Base-by-base conservation (phyloP, 176 grass and related monocot species). In the Tillandsia leiboldiana region DNA sequence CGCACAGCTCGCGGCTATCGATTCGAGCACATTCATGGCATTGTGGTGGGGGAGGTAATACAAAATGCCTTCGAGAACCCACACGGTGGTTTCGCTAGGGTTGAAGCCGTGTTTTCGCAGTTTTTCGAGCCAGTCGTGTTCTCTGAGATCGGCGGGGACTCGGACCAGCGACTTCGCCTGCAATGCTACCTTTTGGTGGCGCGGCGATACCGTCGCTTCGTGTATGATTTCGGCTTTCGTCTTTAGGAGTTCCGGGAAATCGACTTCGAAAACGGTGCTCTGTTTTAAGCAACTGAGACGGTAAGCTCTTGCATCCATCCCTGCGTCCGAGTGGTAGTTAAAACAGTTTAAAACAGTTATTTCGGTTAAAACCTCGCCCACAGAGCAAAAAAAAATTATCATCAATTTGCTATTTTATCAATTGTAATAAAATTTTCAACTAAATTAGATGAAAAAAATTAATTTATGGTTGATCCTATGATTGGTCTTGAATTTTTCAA, bases 231-330 rank as follows among this genome's bases (percentile, higher is more conserved):
- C 82, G 61, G 76, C 68, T 90, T 97, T 97, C 68, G 80, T 71
- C 53, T 87, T 69, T 66, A 90, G 77, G 51, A 97, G 87, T 73
- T 90, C 87, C 8, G 82, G 79, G 72, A 97, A 97, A 54, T 97
- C 86, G 11, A 97, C 79, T 81, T 97, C 94, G 71, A 92, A 97
- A 65, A 97, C 79, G 3, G 29, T 75, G 84, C 85, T 81, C 17
- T 90, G 82, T 65, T 83, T 92, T 20, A 97, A 86, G 79, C 83
- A 97, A 50, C 65, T 82, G 51, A 92, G 73, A 26, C 94, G 73
- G 65, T 90, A 92, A 10, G 94, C 89, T 79, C 94, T 97, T 8
- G 89, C 87, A 59, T 97, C 94, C 94, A 97, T 92, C 15, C 94
- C 94, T 97, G 73, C 17, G 33, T 42, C 7, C 5, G 33, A 42